phyloP scores from a whole-genome alignment of 371 early-diverging fungal species.

The Haplosporangium sp. region DNA sequence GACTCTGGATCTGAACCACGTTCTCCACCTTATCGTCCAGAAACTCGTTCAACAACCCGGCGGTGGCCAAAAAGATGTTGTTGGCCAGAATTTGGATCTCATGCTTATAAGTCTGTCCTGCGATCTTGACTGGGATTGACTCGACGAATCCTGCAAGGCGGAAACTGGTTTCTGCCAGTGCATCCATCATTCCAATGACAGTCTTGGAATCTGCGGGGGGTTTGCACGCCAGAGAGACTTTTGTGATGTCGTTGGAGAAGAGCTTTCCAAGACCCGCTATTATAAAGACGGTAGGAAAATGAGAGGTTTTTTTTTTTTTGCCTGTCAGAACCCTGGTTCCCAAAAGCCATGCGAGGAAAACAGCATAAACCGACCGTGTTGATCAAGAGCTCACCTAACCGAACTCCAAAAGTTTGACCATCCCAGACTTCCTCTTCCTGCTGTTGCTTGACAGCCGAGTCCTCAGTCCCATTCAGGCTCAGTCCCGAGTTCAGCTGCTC shows the following conservation, averaged over 20 bases:
- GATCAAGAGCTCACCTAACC: conserved; percentile 27
- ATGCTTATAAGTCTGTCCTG: conserved; percentile 48
- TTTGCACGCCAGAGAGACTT: conserved; percentile 46
- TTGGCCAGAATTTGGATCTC: conserved; percentile 45
- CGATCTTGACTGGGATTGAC: conserved; percentile 41
- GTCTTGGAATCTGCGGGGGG: conserved; percentile 50
- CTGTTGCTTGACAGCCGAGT: background rate
- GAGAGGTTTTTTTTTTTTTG: background rate
- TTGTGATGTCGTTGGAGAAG: conserved; percentile 43
- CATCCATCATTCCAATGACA: conserved; percentile 45
- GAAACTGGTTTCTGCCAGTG: conserved; percentile 45
- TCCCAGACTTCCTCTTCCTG: conserved; percentile 46
- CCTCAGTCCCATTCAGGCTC: conserved; percentile 6
- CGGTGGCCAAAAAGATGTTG: conserved; percentile 44
- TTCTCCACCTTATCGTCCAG: conserved; percentile 32
- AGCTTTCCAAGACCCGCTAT: conserved; percentile 42
- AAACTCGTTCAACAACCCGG: conserved; percentile 48
- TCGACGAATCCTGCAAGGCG: conserved; percentile 52
- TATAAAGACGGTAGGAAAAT: background rate
- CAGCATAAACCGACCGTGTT: background rate
- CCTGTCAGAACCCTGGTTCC: no score
- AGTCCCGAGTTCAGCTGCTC: conserved; percentile 25
- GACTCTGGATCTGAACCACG: conserved; percentile 34
- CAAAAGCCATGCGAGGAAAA: background rate
- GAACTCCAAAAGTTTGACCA: conserved; percentile 43